Evolutionary conservation across 805 yeast genomes (phyloP).

Genomic region (Lipomyces yamadae): DNA sequence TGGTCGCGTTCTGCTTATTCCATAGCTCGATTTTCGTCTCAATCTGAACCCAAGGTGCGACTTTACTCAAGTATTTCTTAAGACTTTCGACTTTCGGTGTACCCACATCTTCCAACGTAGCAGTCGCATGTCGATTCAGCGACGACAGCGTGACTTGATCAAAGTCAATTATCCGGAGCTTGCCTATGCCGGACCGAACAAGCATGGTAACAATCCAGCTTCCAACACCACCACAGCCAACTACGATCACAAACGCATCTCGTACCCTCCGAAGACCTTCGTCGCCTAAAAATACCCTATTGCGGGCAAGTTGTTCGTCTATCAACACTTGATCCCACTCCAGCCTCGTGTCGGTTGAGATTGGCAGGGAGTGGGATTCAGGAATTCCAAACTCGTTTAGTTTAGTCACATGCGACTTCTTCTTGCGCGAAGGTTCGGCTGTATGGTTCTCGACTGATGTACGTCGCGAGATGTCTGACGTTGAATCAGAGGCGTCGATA

Average conservation of each 20-base stretch:
- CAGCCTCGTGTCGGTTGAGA: neutral
- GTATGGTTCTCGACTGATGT: neutral
- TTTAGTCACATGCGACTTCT: slow-evolving; percentile 7
- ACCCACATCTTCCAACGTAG: slow-evolving; percentile 90
- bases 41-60: slow-evolving; percentile 93
- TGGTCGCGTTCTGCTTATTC: slow-evolving; percentile 65
- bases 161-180: slow-evolving; percentile 82
- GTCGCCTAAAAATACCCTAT: slow-evolving; percentile 87
- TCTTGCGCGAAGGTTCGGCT: slow-evolving; percentile 1
- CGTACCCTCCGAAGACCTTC: slow-evolving; percentile 80
- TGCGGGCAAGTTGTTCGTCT: slow-evolving; percentile 90
- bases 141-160: slow-evolving; percentile 95
- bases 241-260: slow-evolving; percentile 71
- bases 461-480: slow-evolving; percentile 15
- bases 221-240: slow-evolving; percentile 98
- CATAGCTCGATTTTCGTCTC: slow-evolving; percentile 80
- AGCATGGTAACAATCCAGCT: slow-evolving; percentile 94
- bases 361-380: slow-evolving; percentile 11
- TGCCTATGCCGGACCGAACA: slow-evolving; percentile 85
- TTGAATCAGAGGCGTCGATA: slow-evolving; percentile 7
- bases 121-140: slow-evolving; percentile 92
- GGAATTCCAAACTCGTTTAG: slow-evolving; percentile 27
- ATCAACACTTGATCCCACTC: slow-evolving; percentile 56
- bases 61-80: slow-evolving; percentile 63
- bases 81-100: slow-evolving; percentile 84